Percentiles rank a stretch among this genome's conserved stretches.
Conservation (phyloP, 1,139 yeast species). For the Pichia sp. region DNA sequence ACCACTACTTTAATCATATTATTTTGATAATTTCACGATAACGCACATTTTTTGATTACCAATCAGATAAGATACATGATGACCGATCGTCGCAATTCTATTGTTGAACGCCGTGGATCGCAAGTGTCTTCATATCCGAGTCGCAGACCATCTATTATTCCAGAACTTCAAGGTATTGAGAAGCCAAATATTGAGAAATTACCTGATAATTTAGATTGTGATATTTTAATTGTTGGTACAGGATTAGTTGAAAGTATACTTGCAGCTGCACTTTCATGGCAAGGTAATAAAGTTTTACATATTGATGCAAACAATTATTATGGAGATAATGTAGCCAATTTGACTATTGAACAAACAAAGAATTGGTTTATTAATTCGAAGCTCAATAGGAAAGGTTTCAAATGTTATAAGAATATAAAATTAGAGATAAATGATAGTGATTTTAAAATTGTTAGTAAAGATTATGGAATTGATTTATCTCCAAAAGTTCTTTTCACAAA, state of each 20-base stretch:
- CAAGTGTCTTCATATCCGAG: constrained; percentile 18
- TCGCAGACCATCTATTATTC: constrained; percentile 65
- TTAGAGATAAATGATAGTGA: constrained; percentile 63
- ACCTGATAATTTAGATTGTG: constrained; percentile 54
- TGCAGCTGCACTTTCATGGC: constrained; percentile 96
- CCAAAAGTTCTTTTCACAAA: constrained; percentile 86
- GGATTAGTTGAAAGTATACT: constrained; percentile 82
- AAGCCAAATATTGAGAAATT: constrained; percentile 41
- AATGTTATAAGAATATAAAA: constrained; percentile 51
- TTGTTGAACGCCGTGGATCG: constrained; percentile 58
- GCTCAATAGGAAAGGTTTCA: constrained; percentile 31
- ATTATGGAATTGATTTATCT: constrained; percentile 82
- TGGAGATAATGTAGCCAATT: constrained; percentile 82
- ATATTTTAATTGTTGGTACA: constrained; percentile 86
- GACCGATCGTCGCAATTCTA: constrained; percentile 48
- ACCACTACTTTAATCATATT: too few species aligned
- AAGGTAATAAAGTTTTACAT: constrained; percentile 84
- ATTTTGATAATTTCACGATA: too few species aligned
- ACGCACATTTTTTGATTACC: not conserved
- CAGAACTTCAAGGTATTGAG: constrained; percentile 57
- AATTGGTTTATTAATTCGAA: constrained; percentile 72
- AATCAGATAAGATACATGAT: not conserved
- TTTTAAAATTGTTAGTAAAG: constrained; percentile 48
- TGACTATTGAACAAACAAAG: constrained; percentile 77
- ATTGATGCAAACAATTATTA: constrained; percentile 76